Conservation (phyloP, 257 asterid species). For the Cinchona pubescens region DNA sequence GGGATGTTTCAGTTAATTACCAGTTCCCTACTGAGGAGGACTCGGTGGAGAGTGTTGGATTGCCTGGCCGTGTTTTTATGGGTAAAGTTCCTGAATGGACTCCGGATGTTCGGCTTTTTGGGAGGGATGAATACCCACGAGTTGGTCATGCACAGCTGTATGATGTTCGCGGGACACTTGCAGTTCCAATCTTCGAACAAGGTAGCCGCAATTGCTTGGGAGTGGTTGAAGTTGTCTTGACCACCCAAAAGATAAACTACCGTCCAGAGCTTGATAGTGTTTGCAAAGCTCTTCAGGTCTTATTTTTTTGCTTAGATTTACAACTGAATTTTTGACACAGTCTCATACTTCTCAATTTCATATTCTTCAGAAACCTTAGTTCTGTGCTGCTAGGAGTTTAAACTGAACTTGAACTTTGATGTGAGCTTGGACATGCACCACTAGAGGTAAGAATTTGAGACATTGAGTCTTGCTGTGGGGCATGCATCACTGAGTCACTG, state of each 20-base stretch:
- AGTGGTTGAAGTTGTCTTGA: constrained; percentile 80
- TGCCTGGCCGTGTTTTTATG: constrained; percentile 86
- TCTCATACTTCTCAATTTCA: constrained; percentile 5
- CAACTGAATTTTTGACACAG: neutral
- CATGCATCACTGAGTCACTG: constrained; percentile 7
- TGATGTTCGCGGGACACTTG: constrained; percentile 85
- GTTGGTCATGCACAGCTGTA: constrained; percentile 66
- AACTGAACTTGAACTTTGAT: constrained; percentile 4
- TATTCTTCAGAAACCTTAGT: neutral
- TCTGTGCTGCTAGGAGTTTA: constrained; percentile 8
- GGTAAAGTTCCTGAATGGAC: constrained; percentile 91
- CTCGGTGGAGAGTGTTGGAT: constrained; percentile 55
- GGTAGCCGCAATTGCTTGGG: constrained; percentile 80
- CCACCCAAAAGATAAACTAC: constrained; percentile 76
- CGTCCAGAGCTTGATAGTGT: constrained; percentile 76
- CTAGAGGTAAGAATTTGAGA: neutral
- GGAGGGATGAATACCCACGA: constrained; percentile 73
- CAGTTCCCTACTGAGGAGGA: constrained; percentile 76
- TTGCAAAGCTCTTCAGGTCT: constrained; percentile 91
- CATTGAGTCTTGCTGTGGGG: neutral
- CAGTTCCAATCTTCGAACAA: constrained; percentile 84
- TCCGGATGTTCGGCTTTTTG: constrained; percentile 78
- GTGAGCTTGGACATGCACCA: neutral
- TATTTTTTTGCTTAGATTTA: constrained; percentile 11
- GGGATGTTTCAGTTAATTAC: constrained; percentile 64